These are phyloP conservation scores for Trichoderma parareesei DNA, from an alignment of 495 filamentous ascomycete genomes.

Conservation along the genomic window DNA sequence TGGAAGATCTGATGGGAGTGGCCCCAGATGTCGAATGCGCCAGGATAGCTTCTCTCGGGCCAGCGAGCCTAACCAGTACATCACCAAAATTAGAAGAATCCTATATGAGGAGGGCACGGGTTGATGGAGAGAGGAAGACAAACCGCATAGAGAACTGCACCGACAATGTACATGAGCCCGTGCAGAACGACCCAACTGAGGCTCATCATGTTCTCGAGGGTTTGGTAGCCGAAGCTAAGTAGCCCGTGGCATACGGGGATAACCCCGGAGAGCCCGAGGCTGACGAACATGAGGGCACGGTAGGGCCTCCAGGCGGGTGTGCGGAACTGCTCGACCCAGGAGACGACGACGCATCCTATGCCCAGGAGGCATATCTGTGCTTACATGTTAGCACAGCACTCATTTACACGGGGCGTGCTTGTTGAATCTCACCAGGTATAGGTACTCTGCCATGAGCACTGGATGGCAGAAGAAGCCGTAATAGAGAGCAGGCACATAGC, in stretches of 20 bases:
- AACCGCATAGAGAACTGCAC: conserved; percentile 73
- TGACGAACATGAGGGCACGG: conserved; percentile 84
- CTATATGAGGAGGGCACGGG: no score
- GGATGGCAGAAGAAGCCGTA: conserved; percentile 74
- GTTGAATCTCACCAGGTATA: conserved; percentile 55
- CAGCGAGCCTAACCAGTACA: conserved; percentile 30
- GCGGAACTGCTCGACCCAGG: conserved; percentile 70
- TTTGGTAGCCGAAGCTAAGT: conserved; percentile 39
- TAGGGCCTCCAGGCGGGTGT: conserved; percentile 76
- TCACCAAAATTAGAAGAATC: no score
- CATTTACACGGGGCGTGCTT: background rate
- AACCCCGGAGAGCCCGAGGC: conserved; percentile 75
- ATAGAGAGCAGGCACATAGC: conserved; percentile 76
- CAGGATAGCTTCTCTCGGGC: conserved; percentile 57
- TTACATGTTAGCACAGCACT: background rate
- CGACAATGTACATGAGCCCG: conserved; percentile 76
- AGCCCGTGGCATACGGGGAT: conserved; percentile 70
- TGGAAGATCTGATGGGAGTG: conserved; percentile 79
- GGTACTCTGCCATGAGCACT: conserved; percentile 56
- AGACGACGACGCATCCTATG: conserved; percentile 63
- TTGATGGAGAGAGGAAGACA: conserved; percentile 11
- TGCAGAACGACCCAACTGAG: conserved; percentile 71
- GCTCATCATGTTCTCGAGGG: conserved; percentile 60
- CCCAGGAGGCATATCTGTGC: conserved; percentile 68
- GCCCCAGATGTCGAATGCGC: conserved; percentile 66